Evolutionary conservation across 371 early-diverging fungal species (phyloP).

Genomic region (Lichtheimia ramosa): DNA sequence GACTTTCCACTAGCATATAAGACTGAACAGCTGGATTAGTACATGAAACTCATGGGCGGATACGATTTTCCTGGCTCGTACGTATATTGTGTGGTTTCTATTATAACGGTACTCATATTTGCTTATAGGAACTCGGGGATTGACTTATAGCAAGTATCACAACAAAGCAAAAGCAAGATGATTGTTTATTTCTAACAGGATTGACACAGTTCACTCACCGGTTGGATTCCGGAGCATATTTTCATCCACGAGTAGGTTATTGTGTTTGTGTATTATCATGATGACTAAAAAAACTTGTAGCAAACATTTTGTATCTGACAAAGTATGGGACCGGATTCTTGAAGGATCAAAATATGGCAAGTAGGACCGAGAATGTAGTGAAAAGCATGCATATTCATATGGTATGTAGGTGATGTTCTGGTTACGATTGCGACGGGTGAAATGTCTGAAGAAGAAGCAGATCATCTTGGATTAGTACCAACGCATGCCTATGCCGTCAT

Average conservation of each 20-base stretch:
- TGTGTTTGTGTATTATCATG: no score
- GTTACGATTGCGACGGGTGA: constrained; percentile 71
- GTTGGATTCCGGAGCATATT: constrained; percentile 92
- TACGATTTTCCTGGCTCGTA: constrained; percentile 92
- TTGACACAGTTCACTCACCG: constrained; percentile 70
- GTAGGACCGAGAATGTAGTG: neutral
- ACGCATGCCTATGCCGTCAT: constrained; percentile 92
- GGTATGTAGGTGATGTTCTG: constrained; percentile 52
- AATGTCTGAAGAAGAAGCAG: constrained; percentile 71
- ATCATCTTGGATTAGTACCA: constrained; percentile 74
- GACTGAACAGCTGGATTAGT: constrained; percentile 33
- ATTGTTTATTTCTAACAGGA: neutral
- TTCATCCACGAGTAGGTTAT: constrained; percentile 70
- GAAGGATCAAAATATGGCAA: constrained; percentile 71
- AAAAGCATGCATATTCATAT: neutral
- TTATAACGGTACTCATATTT: constrained; percentile 1
- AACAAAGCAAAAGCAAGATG: no score
- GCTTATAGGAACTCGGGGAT: constrained; percentile 77
- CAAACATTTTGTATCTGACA: constrained; percentile 58
- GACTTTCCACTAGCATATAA: neutral
- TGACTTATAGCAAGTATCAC: constrained; percentile 71
- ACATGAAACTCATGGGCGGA: constrained; percentile 93
- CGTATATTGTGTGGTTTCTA: constrained; percentile 20
- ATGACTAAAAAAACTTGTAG: constrained; percentile 15
- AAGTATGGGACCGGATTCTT: constrained; percentile 73